These are phyloP conservation scores for Diplosphaera chodatii DNA, from an alignment of 139 green algal genomes.

Conservation along the genomic window DNA sequence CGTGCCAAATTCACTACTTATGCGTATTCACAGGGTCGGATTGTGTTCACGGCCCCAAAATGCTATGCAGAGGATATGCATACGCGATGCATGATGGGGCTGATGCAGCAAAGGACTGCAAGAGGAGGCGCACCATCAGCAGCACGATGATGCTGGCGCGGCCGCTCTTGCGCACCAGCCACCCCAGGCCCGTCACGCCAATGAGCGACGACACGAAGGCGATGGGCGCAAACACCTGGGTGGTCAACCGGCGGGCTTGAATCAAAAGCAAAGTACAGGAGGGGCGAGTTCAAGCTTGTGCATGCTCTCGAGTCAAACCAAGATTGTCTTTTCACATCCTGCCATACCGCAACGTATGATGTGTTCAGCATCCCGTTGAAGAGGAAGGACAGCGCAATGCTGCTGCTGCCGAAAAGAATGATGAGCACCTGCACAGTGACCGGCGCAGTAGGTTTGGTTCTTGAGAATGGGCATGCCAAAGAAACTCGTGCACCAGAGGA, in stretches of 20 bases:
- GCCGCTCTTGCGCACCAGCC: conserved; percentile 2
- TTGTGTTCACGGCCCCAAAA: no score
- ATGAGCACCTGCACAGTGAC: conserved; percentile 14
- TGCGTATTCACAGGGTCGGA: no score
- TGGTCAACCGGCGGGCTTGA: no score
- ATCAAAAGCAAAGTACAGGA: no score
- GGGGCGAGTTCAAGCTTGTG: no score
- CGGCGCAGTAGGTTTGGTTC: no score
- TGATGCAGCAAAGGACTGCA: neutral
- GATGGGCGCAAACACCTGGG: conserved; percentile 16
- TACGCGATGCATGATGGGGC: neutral
- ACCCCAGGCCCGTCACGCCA: conserved; percentile 14
- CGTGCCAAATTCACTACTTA: no score
- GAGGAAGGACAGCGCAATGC: conserved; percentile 13
- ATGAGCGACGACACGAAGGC: conserved; percentile 18
- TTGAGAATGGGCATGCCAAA: no score
- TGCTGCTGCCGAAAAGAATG: conserved; percentile 18
- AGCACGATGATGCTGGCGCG: conserved; percentile 2
- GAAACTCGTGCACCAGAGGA: no score
- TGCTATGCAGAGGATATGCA: neutral
- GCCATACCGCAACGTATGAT: conserved; percentile 2
- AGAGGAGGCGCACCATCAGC: neutral
- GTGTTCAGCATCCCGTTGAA: conserved; percentile 18
- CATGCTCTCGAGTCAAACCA: no score
- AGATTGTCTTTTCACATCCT: neutral